Evolutionary conservation across 2,329 filamentous ascomycete species (phyloP), one percentile per base, ranked within the genome.

Genomic region (Stemphylium beticola): DNA sequence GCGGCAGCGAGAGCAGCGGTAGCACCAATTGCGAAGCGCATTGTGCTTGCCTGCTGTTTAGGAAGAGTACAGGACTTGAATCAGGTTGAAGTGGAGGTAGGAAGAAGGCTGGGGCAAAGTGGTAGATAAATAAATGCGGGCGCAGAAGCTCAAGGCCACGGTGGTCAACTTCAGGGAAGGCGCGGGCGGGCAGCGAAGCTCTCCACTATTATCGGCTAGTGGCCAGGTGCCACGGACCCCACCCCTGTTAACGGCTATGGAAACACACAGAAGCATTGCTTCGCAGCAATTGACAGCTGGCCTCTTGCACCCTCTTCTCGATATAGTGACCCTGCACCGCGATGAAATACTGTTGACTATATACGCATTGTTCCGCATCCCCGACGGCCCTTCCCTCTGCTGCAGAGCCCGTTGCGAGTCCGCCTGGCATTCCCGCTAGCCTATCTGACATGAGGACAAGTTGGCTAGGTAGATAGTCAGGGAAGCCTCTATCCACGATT

Each of bases 1-100:
- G 90, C 89, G 75, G 91, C 84, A 71, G 84, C 88, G 73, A 89
- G 82, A 70, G 86, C 77, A 65, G 83, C 85, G 66, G 89, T 86
- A 65, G 88, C 89, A 71, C 92, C 85, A 73, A 89, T 86, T 76
- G 89, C 82, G 80, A 96, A 87, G 86, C 73, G 72, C 73, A 75
- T 75, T 62, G 64, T 71, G 60, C 57, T 57, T 67, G 62, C 69
- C 68, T 73, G 60, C 68, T 66, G 65, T 72, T 60, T 62, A 58
- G 32, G 43, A 46, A 66, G 65, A 66, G 60, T 65, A 68, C 65
- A 67, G 68, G 68, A 65, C 63, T 71, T 69, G 47, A 29, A 43
- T 50, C 45, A 55, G 52, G 55, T 53, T 53, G 54, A 54, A 51
- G 53, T 55, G 53, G 59, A 64, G 56, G 61, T 54, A 58, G 41